Conservation (phyloP, 495 filamentous ascomycete genomes). For the Penicillium turbatum region DNA sequence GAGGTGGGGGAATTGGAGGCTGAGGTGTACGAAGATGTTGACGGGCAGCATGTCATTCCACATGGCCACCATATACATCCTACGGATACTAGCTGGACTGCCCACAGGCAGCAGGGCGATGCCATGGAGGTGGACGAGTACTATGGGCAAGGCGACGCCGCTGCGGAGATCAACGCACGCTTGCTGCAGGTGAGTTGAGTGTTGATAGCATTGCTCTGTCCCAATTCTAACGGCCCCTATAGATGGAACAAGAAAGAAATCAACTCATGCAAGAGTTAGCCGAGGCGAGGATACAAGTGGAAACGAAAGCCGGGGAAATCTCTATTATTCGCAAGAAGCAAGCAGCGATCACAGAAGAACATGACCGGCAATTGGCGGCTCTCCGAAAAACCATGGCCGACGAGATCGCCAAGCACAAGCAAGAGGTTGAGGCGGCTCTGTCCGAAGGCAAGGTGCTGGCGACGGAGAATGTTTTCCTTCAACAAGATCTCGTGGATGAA, state of each 20-base stretch:
- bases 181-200: conserved; percentile 29
- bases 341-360: conserved; percentile 49
- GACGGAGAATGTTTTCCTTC: conserved; percentile 60
- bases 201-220: background rate
- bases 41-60: conserved; percentile 26
- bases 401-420: conserved; percentile 49
- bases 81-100: conserved; percentile 4
- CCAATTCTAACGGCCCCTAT: conserved; percentile 27
- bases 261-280: conserved; percentile 44
- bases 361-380: conserved; percentile 49
- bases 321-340: conserved; percentile 64
- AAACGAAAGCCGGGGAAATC: conserved; percentile 61
- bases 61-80: conserved; percentile 11
- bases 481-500: conserved; percentile 61
- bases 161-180: conserved; percentile 17
- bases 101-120: conserved; percentile 13
- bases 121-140: conserved; percentile 34
- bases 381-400: conserved; percentile 54
- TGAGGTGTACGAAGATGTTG: conserved; percentile 47
- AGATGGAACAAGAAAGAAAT: conserved; percentile 54
- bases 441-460: conserved; percentile 57
- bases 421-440: conserved; percentile 52
- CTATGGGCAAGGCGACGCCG: conserved; percentile 18
- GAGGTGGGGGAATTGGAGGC: conserved; percentile 54
- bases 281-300: conserved; percentile 44